phyloP scores from a whole-genome alignment of 2,329 filamentous ascomycete species.

The Fusarium sp. region DNA sequence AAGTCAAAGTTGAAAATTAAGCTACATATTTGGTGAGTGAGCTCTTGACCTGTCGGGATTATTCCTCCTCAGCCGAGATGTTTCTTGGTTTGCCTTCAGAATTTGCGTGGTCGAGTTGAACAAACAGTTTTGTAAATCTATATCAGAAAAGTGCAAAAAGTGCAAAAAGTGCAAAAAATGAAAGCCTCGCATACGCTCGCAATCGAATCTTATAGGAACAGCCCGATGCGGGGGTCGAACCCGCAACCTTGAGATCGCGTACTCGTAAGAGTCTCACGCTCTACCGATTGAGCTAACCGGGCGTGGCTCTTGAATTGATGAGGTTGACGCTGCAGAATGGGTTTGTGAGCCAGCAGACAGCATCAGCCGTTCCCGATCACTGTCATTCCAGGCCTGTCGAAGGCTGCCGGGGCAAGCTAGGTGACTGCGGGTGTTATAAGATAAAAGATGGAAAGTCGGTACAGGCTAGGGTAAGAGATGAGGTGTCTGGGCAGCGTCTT shows the following conservation, averaged over 20 bases:
- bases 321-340: background rate
- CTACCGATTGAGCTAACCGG: conserved; percentile 62
- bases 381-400: too few relatives aligned
- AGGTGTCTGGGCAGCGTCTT: background rate
- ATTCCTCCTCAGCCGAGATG: too few relatives aligned
- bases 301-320: conserved; percentile 46
- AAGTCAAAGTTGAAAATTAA: too few relatives aligned
- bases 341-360: background rate
- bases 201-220: conserved; percentile 51
- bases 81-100: too few relatives aligned
- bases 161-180: conserved; percentile 3
- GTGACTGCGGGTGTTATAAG: background rate
- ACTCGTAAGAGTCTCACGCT: conserved; percentile 75
- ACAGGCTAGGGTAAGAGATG: background rate
- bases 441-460: background rate
- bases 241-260: conserved; percentile 67
- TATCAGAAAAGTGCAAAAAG: too few relatives aligned
- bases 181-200: conserved; percentile 26
- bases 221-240: conserved; percentile 65
- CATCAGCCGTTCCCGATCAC: too few relatives aligned
- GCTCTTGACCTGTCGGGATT: too few relatives aligned
- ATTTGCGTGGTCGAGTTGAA: too few relatives aligned
- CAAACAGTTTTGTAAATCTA: too few relatives aligned
- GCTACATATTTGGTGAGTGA: too few relatives aligned
- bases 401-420: background rate